Evolutionary conservation across 179 eudicot species (phyloP), one percentile per base, ranked within the genome.

Genomic region (Carnegiea gigantea): DNA sequence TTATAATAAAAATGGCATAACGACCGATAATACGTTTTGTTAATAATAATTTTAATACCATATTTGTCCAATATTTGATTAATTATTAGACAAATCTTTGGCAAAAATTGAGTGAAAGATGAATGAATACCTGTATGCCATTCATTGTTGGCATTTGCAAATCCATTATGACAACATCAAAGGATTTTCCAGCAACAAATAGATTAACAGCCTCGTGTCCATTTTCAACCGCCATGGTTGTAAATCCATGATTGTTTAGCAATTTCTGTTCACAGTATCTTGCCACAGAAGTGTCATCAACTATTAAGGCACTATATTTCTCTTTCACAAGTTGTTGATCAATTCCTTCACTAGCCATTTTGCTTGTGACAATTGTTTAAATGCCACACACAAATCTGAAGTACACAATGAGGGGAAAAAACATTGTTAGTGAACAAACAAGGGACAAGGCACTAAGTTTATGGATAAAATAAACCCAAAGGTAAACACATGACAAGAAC

Each of bases 81-180:
- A 57, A 57, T 57, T 5, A 5, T 0, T 15, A 57, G 12, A 14
- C 17, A 18, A 15, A 57, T 57, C 12, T 57, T 20, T 15, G n/a
- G 62, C 53, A 57, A 18, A 18, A 15, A 23, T 20, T 57, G 14
- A 57, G 62, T 57, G 8, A 57, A 20, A 57, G 14, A 33, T 57
- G 62, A 57, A 57, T 17, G 28, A 38, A 2, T 36, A 72, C 76
- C 76, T 72, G 76, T 26, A 72, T 72, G 1, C 76, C 49, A 38
- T 72, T 43, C 76, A 38, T 72, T 14, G 40, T 11, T 14, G 76
- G 76, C 76, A 72, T 72, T 72, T 18, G 48, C 76, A 72, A 7
- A 72, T 72, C 76, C 76, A 72, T 72, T 11, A 72, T 38, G n/a
- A 72, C 51, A 40, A 72, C 24, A 40, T 72, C 76, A 38, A 72